Evolutionary conservation across 1,284 basidiomycete species (phyloP).

Genomic region (Sphagnurus paluster): DNA sequence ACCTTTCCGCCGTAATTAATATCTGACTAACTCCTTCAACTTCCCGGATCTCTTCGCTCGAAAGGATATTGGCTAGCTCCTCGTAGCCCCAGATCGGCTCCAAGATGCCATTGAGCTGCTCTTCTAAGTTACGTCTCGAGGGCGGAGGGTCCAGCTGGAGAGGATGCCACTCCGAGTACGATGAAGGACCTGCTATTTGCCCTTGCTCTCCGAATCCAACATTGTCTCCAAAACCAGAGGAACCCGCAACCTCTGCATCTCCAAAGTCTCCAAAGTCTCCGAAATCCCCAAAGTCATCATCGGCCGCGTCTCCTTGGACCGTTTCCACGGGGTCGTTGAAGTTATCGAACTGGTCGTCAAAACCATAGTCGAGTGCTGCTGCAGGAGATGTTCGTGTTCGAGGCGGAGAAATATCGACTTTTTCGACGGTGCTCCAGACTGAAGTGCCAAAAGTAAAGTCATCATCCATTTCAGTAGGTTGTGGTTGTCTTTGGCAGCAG

Average conservation of each 20-base stretch:
- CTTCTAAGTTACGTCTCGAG: conserved; percentile 52
- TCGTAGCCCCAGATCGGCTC: conserved; percentile 58
- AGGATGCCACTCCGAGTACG: conserved; percentile 53
- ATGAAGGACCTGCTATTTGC: conserved; percentile 44
- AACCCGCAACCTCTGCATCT: conserved; percentile 50
- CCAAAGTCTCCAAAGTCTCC: conserved; percentile 89
- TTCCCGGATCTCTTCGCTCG: conserved; percentile 75
- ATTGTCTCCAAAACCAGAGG: conserved; percentile 40
- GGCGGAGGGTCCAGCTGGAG: conserved; percentile 67
- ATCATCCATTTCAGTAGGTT: conserved; percentile 53
- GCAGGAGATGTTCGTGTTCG: conserved; percentile 14
- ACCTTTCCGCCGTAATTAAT: conserved; percentile 75
- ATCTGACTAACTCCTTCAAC: conserved; percentile 80
- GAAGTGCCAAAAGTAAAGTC: conserved; percentile 70
- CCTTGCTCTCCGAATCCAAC: conserved; percentile 42
- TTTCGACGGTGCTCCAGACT: conserved; percentile 62
- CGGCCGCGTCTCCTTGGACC: conserved; percentile 41
- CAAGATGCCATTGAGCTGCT: conserved; percentile 68
- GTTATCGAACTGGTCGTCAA: conserved; percentile 47
- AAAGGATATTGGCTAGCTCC: conserved; percentile 52
- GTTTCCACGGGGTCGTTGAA: conserved; percentile 62
- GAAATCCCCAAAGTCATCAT: conserved; percentile 85
- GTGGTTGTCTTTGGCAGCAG: conserved; percentile 5
- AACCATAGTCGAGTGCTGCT: conserved; percentile 19
- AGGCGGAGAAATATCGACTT: conserved; percentile 28